Conservation (phyloP, 805 yeast genomes). For the Zygosaccharomyces gambellarensis region DNA sequence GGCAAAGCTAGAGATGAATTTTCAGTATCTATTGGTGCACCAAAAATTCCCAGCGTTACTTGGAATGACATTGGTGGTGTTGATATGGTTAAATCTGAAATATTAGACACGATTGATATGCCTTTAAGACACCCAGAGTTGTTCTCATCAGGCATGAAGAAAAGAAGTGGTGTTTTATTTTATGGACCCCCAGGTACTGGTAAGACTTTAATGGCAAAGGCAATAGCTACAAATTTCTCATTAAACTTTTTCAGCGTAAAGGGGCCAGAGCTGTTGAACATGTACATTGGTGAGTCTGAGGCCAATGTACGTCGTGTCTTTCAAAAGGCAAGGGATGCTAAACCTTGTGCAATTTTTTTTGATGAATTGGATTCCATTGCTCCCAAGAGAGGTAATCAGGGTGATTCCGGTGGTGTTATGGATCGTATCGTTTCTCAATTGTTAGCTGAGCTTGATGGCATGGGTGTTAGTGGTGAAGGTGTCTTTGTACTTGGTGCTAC, state of each 20-base stretch:
- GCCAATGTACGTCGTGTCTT: slow-evolving; percentile 94
- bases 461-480: slow-evolving; percentile 78
- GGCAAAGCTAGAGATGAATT: slow-evolving; percentile 79
- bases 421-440: slow-evolving; percentile 95
- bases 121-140: slow-evolving; percentile 91
- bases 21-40: slow-evolving; percentile 95
- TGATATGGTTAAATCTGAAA: slow-evolving; percentile 84
- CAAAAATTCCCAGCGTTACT: slow-evolving; percentile 86
- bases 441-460: slow-evolving; percentile 92
- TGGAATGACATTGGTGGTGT: slow-evolving; percentile 99
- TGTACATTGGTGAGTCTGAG: slow-evolving; percentile 98
- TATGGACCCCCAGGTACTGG: slow-evolving; percentile 99
- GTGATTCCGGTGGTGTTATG: slow-evolving; percentile 99
- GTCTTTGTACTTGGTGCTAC: slow-evolving; percentile 99
- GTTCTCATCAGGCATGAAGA: slow-evolving; percentile 83
- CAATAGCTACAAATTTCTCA: slow-evolving; percentile 93
- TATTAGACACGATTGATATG: slow-evolving; percentile 91
- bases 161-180: slow-evolving; percentile 87
- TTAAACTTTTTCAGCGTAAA: slow-evolving; percentile 93
- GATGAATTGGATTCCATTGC: slow-evolving; percentile 98
- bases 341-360: slow-evolving; percentile 95
- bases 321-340: slow-evolving; percentile 91
- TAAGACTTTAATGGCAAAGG: slow-evolving; percentile 90
- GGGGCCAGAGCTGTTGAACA: slow-evolving; percentile 93
- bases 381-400: slow-evolving; percentile 96